Evolutionary conservation across 2,329 filamentous ascomycete species (phyloP).

Genomic region (Sporothrix sp.): DNA sequence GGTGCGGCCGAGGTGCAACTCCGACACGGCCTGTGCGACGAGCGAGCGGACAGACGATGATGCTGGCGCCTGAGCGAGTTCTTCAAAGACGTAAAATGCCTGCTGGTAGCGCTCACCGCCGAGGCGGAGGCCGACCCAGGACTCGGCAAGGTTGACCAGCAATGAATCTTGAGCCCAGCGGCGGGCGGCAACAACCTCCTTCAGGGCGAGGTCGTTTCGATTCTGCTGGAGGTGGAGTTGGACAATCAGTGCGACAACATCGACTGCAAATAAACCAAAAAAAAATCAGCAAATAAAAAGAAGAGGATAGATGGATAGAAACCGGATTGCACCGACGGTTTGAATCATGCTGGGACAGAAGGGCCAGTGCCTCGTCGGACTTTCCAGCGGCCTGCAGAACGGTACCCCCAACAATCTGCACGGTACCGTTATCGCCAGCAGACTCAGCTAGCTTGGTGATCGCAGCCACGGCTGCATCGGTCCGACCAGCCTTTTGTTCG

Average conservation of each 20-base stretch:
- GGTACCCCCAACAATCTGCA: constrained; percentile 75
- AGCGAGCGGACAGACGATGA: constrained; percentile 68
- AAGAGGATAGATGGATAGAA: not conserved
- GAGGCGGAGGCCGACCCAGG: constrained; percentile 83
- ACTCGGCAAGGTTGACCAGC: constrained; percentile 87
- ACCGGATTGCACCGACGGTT: constrained; percentile 49
- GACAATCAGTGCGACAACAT: constrained; percentile 75
- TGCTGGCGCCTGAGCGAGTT: constrained; percentile 78
- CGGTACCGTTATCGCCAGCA: constrained; percentile 62
- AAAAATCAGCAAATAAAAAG: not conserved
- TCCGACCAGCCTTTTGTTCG: constrained; percentile 50
- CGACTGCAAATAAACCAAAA: constrained; percentile 34
- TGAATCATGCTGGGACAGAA: constrained; percentile 76
- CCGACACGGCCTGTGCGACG: constrained; percentile 80
- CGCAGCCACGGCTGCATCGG: constrained; percentile 50
- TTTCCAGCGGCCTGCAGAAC: constrained; percentile 71
- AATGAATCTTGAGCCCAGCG: constrained; percentile 94
- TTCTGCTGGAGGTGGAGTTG: constrained; percentile 92
- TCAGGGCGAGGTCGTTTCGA: constrained; percentile 77
- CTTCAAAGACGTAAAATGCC: constrained; percentile 95
- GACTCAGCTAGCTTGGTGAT: constrained; percentile 59
- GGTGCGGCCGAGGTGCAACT: constrained; percentile 78
- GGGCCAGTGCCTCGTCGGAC: constrained; percentile 72
- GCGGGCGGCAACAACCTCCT: constrained; percentile 77
- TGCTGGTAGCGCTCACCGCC: constrained; percentile 94